These are phyloP conservation scores for Rhodotorula sp. DNA, from an alignment of 1,284 basidiomycete genomes.

Conservation along the genomic window DNA sequence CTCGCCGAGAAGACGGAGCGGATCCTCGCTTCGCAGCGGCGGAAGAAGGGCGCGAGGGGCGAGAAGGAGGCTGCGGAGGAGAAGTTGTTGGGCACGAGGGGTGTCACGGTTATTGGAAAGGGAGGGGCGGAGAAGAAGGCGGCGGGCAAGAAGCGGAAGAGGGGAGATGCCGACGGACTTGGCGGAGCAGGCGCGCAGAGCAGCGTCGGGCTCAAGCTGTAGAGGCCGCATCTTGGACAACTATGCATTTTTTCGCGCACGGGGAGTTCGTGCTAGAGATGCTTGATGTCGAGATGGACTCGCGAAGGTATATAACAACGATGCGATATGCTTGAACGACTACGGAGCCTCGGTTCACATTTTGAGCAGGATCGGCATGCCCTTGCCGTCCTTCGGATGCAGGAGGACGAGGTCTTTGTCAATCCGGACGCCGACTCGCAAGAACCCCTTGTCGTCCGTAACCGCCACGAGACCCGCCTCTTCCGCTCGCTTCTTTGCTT, in stretches of 20 bases:
- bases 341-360: background rate
- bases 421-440: slow-evolving; percentile 5
- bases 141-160: slow-evolving; percentile 30
- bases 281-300: background rate
- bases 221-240: background rate
- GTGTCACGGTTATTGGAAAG: slow-evolving; percentile 46
- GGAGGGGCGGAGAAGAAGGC: slow-evolving; percentile 21
- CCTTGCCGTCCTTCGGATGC: slow-evolving; percentile 3
- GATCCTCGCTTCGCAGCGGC: slow-evolving; percentile 57
- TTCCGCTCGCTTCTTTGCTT: background rate
- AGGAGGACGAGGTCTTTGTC: slow-evolving; percentile 3
- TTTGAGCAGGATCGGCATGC: slow-evolving; percentile 9
- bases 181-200: slow-evolving; percentile 8
- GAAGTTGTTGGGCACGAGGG: slow-evolving; percentile 40
- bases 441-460: slow-evolving; percentile 7
- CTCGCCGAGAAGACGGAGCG: slow-evolving; percentile 64
- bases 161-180: slow-evolving; percentile 18
- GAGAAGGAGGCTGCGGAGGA: slow-evolving; percentile 57
- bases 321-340: background rate
- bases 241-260: background rate
- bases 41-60: slow-evolving; percentile 61
- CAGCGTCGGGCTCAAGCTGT: slow-evolving; percentile 35
- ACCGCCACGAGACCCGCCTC: slow-evolving; percentile 10
- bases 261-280: no score
- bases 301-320: background rate